A percentile compares a stretch with the other conserved stretches of the same genome.
Conservation (phyloP, 345 rosid genomes). For the Dovyalis caffra region DNA sequence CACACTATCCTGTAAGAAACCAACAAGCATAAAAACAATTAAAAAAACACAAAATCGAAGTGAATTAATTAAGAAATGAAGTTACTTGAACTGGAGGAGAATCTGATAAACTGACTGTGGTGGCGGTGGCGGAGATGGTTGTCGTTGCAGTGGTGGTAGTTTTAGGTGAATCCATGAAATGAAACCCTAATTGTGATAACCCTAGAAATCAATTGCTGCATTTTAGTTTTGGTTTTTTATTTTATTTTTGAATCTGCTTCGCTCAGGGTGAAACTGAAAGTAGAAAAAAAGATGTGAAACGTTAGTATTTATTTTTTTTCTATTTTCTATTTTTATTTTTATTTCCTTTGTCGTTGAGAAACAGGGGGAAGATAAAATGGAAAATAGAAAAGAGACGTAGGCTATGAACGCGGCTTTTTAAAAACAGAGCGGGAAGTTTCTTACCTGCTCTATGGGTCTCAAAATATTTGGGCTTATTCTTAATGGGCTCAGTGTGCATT, state of each 20-base stretch:
- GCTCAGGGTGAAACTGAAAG: background rate
- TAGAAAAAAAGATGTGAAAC: background rate
- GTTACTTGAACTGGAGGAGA: constrained; percentile 48
- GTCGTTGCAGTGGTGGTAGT: constrained; percentile 6
- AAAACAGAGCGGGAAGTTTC: constrained; percentile 23
- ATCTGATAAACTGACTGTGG: constrained; percentile 6
- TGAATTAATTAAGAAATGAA: background rate
- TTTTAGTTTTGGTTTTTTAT: constrained; percentile 5
- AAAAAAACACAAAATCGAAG: background rate
- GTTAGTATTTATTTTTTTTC: background rate
- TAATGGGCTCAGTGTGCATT: background rate
- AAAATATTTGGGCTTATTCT: background rate
- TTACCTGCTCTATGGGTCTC: background rate
- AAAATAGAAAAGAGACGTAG: constrained; percentile 2
- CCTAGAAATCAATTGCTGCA: constrained; percentile 25
- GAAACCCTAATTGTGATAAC: constrained; percentile 1
- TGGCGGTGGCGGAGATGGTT: background rate
- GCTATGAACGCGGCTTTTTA: constrained; percentile 4
- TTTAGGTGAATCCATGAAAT: constrained; percentile 35
- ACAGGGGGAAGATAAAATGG: background rate
- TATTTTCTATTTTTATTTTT: background rate
- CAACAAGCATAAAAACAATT: too few species aligned
- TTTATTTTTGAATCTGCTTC: background rate
- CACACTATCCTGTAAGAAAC: too few species aligned
- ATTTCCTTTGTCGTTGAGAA: too few species aligned